These are phyloP conservation scores for Hanseniaspora uvarum DNA, from an alignment of 1,139 yeast species.

Conservation along the genomic window DNA sequence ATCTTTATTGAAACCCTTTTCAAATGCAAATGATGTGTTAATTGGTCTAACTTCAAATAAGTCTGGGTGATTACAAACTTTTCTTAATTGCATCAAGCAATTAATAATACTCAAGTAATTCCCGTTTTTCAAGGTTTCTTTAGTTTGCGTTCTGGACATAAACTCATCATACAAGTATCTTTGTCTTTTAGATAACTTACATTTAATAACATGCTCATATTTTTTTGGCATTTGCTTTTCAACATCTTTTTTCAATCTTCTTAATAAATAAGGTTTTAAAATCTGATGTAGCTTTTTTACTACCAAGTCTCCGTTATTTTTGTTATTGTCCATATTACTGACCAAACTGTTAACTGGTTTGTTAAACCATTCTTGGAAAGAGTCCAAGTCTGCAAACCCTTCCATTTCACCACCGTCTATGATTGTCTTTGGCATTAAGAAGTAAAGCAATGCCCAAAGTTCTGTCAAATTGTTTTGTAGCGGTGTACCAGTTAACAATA, in stretches of 20 bases:
- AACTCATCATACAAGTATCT: slow-evolving; percentile 89
- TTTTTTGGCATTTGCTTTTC: slow-evolving; percentile 99
- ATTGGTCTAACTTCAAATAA: slow-evolving; percentile 92
- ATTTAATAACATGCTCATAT: slow-evolving; percentile 86
- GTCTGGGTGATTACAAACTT: slow-evolving; percentile 97
- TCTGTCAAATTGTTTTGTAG: slow-evolving; percentile 86
- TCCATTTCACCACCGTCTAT: slow-evolving; percentile 45
- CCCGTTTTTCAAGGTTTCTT: slow-evolving; percentile 87
- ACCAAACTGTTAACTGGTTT: slow-evolving; percentile 87
- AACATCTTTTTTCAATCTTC: slow-evolving; percentile 91
- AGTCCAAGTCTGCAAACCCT: slow-evolving; percentile 91
- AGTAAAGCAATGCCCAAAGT: slow-evolving; percentile 85
- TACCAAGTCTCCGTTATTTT: slow-evolving; percentile 57
- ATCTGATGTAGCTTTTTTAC: slow-evolving; percentile 88
- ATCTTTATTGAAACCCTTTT: slow-evolving; percentile 47
- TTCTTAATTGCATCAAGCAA: slow-evolving; percentile 94
- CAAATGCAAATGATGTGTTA: slow-evolving; percentile 75
- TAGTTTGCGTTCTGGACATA: slow-evolving; percentile 93
- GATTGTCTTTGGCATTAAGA: slow-evolving; percentile 83
- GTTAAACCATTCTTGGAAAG: slow-evolving; percentile 98
- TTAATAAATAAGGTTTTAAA: slow-evolving; percentile 76
- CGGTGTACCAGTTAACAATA: slow-evolving; percentile 90
- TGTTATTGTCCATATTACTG: slow-evolving; percentile 34
- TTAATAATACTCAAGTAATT: slow-evolving; percentile 90
- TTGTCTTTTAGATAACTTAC: slow-evolving; percentile 87